Conservation (phyloP, 495 filamentous ascomycete genomes). For the Talaromyces borbonicus region DNA sequence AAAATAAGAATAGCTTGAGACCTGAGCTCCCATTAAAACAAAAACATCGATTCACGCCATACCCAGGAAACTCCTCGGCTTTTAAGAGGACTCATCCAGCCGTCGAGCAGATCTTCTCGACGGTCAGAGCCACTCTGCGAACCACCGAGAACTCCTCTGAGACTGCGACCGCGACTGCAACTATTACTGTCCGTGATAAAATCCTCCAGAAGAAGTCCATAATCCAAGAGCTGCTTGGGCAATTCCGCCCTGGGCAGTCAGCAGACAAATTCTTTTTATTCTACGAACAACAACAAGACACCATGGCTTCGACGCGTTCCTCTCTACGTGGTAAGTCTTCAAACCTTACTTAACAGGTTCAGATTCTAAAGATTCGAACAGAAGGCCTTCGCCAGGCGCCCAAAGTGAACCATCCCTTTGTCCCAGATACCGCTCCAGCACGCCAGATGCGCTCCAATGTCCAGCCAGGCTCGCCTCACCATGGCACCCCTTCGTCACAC, state of each 20-base stretch:
- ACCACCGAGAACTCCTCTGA: no score
- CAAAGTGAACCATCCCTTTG: constrained; percentile 37
- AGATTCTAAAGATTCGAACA: constrained; percentile 14
- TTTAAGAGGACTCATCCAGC: neutral
- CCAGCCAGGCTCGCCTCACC: neutral
- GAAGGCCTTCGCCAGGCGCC: constrained; percentile 40
- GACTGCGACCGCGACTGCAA: neutral
- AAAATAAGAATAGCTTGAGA: no score
- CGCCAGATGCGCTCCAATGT: constrained; percentile 25
- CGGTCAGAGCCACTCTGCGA: neutral
- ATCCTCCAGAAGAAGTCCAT: neutral
- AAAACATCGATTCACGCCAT: neutral
- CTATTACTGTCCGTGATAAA: neutral
- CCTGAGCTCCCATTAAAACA: neutral
- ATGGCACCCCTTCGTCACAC: constrained; percentile 23
- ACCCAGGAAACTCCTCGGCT: neutral
- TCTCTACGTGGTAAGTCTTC: constrained; percentile 18
- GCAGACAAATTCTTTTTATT: neutral
- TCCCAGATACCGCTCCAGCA: constrained; percentile 33
- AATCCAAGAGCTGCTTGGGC: neutral
- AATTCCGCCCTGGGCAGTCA: neutral
- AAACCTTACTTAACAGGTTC: neutral
- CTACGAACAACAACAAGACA: neutral
- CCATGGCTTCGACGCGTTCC: constrained; percentile 21
- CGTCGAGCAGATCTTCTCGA: neutral